phyloP scores from a whole-genome alignment of 148 eudicot genomes.

The Diospyros kaki region DNA sequence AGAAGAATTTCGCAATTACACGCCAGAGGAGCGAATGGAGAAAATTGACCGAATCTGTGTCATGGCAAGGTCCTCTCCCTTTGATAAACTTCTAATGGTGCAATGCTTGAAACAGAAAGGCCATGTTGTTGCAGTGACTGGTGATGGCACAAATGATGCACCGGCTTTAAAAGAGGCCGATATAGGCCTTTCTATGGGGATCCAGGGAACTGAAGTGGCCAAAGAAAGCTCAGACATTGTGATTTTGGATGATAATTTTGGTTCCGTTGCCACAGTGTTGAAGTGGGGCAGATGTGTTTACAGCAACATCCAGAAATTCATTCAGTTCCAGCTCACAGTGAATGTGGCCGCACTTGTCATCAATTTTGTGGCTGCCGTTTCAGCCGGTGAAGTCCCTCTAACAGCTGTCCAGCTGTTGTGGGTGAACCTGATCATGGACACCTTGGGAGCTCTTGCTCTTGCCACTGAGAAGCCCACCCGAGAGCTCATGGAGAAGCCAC shows the following conservation, averaged over 20 bases:
- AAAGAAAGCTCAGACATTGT: conserved; percentile 23
- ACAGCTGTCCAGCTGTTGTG: conserved; percentile 17
- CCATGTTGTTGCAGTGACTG: conserved; percentile 18
- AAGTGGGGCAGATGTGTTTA: conserved; percentile 21
- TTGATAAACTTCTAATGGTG: conserved; percentile 18
- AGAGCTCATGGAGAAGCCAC: conserved; percentile 20
- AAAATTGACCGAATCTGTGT: conserved; percentile 16
- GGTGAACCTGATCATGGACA: conserved; percentile 22
- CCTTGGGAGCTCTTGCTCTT: conserved; percentile 21
- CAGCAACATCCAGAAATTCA: conserved; percentile 14
- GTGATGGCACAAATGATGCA: conserved; percentile 21
- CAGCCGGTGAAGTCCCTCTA: conserved; percentile 13
- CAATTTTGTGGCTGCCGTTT: conserved; percentile 14
- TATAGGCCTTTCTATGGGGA: conserved; percentile 24
- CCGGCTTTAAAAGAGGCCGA: conserved; percentile 21
- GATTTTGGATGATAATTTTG: conserved; percentile 20
- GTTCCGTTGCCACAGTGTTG: conserved; percentile 7
- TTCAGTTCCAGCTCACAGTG: conserved; percentile 18
- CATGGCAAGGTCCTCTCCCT: conserved; percentile 20
- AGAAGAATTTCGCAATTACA: conserved; percentile 14
- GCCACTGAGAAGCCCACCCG: conserved; percentile 14
- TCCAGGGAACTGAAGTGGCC: conserved; percentile 21
- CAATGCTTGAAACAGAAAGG: conserved; percentile 16
- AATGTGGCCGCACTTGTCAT: conserved; percentile 12
- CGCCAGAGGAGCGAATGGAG: conserved; percentile 10